Evolutionary conservation across 768 basidiomycete genomes (phyloP).

Genomic region (Suillus sp.): DNA sequence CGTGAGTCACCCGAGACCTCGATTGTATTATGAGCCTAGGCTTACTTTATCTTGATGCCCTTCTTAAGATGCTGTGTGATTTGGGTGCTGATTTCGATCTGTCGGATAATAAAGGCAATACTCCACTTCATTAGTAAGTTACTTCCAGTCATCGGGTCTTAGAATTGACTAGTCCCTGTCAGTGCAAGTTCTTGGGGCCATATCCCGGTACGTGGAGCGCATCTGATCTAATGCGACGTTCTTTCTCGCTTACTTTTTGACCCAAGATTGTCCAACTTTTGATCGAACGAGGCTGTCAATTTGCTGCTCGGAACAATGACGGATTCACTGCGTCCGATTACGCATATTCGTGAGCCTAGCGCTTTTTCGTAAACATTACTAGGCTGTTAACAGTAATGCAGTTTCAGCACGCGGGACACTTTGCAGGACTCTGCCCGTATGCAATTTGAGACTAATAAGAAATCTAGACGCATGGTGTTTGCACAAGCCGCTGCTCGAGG

Average conservation of each 20-base stretch:
- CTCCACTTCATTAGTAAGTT: constrained; percentile 88
- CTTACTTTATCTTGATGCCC: constrained; percentile 21
- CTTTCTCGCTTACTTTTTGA: constrained; percentile 17
- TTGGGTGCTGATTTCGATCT: constrained; percentile 88
- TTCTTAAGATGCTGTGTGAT: constrained; percentile 82
- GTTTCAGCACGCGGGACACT: constrained; percentile 73
- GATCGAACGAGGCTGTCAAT: constrained; percentile 88
- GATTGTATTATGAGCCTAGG: constrained; percentile 12
- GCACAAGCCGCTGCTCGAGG: constrained; percentile 73
- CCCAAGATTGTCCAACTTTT: constrained; percentile 77
- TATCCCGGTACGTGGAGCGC: constrained; percentile 57
- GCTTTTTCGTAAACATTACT: not conserved
- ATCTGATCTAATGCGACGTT: constrained; percentile 9
- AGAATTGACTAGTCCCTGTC: constrained; percentile 17
- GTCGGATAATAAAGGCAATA: constrained; percentile 90
- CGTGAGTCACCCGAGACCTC: constrained; percentile 47
- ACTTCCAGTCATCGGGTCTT: constrained; percentile 6
- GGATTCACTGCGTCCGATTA: constrained; percentile 94
- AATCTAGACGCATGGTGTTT: constrained; percentile 67
- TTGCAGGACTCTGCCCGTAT: constrained; percentile 78
- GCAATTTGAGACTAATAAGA: constrained; percentile 81
- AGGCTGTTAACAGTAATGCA: constrained; percentile 31
- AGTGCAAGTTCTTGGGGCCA: constrained; percentile 91
- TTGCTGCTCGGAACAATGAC: constrained; percentile 80
- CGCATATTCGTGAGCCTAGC: constrained; percentile 54